Evolutionary conservation across 2,329 filamentous ascomycete species (phyloP), one percentile per base, ranked within the genome.

Genomic region (Fusarium sp.): DNA sequence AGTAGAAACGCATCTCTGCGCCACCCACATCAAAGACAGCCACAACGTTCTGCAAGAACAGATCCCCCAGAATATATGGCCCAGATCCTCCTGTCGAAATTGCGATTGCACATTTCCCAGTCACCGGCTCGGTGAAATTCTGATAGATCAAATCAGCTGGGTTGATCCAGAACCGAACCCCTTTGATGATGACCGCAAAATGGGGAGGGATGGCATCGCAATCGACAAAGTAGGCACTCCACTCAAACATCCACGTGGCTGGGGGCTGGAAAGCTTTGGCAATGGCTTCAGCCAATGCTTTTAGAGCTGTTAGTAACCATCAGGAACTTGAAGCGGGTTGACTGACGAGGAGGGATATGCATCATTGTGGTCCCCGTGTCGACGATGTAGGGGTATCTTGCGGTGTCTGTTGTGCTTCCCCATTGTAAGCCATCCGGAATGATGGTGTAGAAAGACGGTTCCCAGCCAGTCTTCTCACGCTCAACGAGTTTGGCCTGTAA

Each of bases 361-460:
- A 85, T 85, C 76, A 88, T 82, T 0, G 87, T 86, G 4, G 87
- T 88, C 38, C 86, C 86, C 22, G 85, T 87, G 78, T 89, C 87
- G 56, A 89, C 80, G 58, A 89, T 86, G 74, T 85, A 87, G 9
- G 85, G 85, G 60, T 84, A 85, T 74, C 83, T 85, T 39, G 80
- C 83, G 24, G 75, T 80, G 67, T 85, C 83, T 5, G 80, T 83
- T 9, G 81, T 84, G 45, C 81, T 79, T 31, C 82, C 86, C 76
- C 82, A 88, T 68, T 79, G 78, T 66, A 87, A 81, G 7, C 86
- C 87, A 63, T 87, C 85, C 2, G 85, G 85, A 54, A 88, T 80
- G 63, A 89, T 84, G 24, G 87, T 88, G 74, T 89, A 89, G 77
- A 87, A 89, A 6, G 87, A 88, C 66, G 86, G 85, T 66, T 83